Evolutionary conservation across 345 rosid species (phyloP).

Genomic region (Atalantia buxifolia): DNA sequence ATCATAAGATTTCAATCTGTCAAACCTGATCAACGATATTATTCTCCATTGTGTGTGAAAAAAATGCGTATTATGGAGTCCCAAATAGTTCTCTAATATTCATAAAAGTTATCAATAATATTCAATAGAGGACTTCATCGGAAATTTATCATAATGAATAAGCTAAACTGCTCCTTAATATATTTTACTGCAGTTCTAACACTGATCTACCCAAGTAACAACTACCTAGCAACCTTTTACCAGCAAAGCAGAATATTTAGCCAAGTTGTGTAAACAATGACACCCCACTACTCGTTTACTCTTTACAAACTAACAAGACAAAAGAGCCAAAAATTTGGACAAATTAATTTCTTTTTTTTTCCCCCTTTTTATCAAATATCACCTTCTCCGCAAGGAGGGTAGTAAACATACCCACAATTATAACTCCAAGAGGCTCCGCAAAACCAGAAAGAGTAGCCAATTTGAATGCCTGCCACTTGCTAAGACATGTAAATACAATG

Average conservation of each 20-base stretch:
- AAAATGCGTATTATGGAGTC: too few relatives aligned
- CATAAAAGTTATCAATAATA: neutral
- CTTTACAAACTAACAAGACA: neutral
- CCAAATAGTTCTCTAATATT: neutral
- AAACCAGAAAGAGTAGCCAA: conserved; percentile 93
- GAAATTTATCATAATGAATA: neutral
- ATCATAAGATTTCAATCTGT: neutral
- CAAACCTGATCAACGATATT: neutral
- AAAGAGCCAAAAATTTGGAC: neutral
- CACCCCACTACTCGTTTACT: neutral
- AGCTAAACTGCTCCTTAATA: neutral
- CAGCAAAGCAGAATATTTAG: neutral
- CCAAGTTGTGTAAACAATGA: neutral
- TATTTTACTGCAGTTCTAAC: neutral
- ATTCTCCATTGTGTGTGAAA: neutral
- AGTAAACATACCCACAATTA: conserved; percentile 70
- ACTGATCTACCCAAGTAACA: neutral
- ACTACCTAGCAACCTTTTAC: too few relatives aligned
- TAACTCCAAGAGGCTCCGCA: conserved; percentile 96
- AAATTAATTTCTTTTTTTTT: neutral
- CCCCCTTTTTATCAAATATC: neutral
- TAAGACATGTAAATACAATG: conserved; percentile 32
- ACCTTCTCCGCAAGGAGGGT: neutral
- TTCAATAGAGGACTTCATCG: neutral
- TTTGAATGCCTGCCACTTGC: conserved; percentile 99